Evolutionary conservation across 495 filamentous ascomycete genomes (phyloP), one percentile per base, ranked within the genome.

Genomic region (Neurospora sp.): DNA sequence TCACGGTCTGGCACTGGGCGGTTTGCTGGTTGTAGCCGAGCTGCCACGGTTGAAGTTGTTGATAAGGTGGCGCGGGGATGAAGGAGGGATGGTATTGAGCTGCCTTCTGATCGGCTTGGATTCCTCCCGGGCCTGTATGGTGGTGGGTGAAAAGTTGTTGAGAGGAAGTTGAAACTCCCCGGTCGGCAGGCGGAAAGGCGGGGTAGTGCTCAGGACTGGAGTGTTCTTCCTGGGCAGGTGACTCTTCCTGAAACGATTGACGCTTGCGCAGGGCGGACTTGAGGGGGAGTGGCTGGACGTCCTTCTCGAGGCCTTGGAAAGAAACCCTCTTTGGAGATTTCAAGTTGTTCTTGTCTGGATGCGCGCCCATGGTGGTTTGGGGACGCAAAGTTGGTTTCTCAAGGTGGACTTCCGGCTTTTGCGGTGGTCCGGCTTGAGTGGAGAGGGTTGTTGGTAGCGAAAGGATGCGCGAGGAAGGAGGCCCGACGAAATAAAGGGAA

Each of bases 1-100:
- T 48, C 69, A 74, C 68, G 44, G 38, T 76, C 45, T 76, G 72
- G 27, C 53, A 65, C 53, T 31, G 53, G 53, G 53, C 53, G 22
- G 53, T 37, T 65, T 65, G 53, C 53, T 65, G 53, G 27, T 65
- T 65, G 14, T 65, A 65, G 53, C 53, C 53, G 53, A 35, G 53
- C 9, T 65, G 53, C 53, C 53, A 65, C 12, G 53, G 27, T 35
- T 65, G 53, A 6, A 65, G 12, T 35, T 65, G 53, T 35, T 65
- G 53, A 65, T 31, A 65, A 4, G 53, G 53, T 16, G 22, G 9
- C 53, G 53, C 53, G 53, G 53, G 53, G 53, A 65, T 2, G 53
- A 31, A 65, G 53, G 53, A 65, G 27, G 53, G 53, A 35, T 65
- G 53, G 5, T 65, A 35, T 18, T 65, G 53, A 3, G 53, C 53